Base-by-base conservation (phyloP, 2,329 filamentous ascomycete species). In the Talaromyces albobiverticillius region DNA sequence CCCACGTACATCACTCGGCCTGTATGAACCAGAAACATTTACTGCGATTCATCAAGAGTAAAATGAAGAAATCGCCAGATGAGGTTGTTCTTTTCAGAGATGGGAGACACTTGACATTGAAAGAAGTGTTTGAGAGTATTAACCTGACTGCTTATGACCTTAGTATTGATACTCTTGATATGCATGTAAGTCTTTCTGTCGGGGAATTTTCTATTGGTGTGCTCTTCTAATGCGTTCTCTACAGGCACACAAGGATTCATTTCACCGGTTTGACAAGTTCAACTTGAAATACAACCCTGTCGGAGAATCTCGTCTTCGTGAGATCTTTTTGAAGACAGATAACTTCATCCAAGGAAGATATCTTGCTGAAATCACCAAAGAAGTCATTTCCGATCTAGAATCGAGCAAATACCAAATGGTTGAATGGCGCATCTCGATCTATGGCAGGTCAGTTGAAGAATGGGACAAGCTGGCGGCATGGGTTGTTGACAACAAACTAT, bases 21-120 rank as follows among this genome's bases (percentile, higher is more conserved):
- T 99, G 94, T 71, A 99, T 99, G 94, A 99, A 99, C 68, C 94
- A 99, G 73, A 99, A 99, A 75, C 94, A 99, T 80, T 76, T 99
- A 54, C 78, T 99, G 57, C 90, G 94, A 52, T 99, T 99, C 74
- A 99, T 99, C 78, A 99, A 99, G 75, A 96, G 91, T 74, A 99
- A 99, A 76, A 96, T 99, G 90, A 97, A 96, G 82, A 99, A 96
- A 73, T 94, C 84, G 16, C 91, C 92, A 0, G 89, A 97, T 65
- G 94, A 99, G 74, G 85, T 94, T 29, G 94, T 99, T 6, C 82
- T 99, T 42, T 95, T 86, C 71, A 84, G 94, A 67, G 94, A 99
- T 70, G 93, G 89, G 56, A 95, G 93, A 71, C 85, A 95, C 71
- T 78, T 99, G 62, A 97, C 94, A 0, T 75, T 99, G 56, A 85